phyloP scores from a whole-genome alignment of 1,139 yeast species.

The Zygosaccharomyces sapae region DNA sequence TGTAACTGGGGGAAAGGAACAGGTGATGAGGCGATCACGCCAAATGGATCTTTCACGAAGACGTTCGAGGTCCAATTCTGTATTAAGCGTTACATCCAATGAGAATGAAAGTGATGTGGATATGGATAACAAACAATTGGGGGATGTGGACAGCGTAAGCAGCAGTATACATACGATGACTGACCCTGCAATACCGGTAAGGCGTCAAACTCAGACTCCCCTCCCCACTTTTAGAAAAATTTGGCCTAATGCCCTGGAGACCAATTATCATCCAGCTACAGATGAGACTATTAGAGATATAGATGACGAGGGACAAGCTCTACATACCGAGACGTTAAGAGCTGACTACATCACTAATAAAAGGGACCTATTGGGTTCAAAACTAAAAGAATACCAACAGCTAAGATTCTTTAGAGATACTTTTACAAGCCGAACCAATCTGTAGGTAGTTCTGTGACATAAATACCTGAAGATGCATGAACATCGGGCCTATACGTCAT shows the following conservation, averaged over 20 bases:
- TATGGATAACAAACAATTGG: constrained; percentile 22
- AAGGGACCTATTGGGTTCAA: constrained; percentile 19
- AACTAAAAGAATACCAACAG: constrained; percentile 26
- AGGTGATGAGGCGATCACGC: constrained; percentile 5
- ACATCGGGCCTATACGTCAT: constrained; percentile 8
- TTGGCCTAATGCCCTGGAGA: constrained; percentile 7
- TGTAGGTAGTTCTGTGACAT: constrained; percentile 13
- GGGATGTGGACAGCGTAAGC: constrained; percentile 22
- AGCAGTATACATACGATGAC: constrained; percentile 24
- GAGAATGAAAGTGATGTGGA: constrained; percentile 30
- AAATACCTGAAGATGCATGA: constrained; percentile 9
- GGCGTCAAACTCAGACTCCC: constrained; percentile 7
- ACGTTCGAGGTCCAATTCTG: constrained; percentile 18
- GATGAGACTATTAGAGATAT: constrained; percentile 5
- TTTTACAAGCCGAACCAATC: constrained; percentile 17
- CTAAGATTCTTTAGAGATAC: constrained; percentile 28
- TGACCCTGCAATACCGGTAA: constrained; percentile 11
- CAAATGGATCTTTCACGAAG: constrained; percentile 6
- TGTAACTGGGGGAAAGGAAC: not conserved
- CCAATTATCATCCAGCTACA: constrained; percentile 7
- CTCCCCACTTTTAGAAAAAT: constrained; percentile 7
- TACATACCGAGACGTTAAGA: constrained; percentile 18
- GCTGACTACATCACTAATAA: constrained; percentile 20
- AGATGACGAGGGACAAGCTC: constrained; percentile 9
- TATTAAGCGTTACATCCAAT: constrained; percentile 18